A percentile compares a stretch with the other conserved stretches of the same genome.
Evolutionary conservation across 768 basidiomycete species (phyloP).

Genomic region (Russula sp.): DNA sequence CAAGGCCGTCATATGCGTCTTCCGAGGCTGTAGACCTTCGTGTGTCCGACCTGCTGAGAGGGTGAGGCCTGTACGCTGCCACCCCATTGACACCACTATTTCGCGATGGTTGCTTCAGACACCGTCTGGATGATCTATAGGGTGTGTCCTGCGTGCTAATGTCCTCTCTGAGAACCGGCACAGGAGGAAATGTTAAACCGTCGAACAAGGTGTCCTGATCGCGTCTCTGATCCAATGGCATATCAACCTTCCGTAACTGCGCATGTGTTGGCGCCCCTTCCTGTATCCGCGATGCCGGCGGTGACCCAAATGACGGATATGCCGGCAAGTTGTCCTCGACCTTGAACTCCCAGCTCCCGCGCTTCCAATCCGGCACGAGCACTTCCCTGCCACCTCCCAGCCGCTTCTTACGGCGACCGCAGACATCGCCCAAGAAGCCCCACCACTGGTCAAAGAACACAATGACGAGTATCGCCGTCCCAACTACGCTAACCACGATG

Average conservation of each 20-base stretch:
- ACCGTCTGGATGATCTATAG: background rate
- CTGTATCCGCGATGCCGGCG: slow-evolving; percentile 18
- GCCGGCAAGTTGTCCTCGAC: slow-evolving; percentile 26
- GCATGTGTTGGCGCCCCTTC: slow-evolving; percentile 1
- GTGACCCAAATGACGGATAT: slow-evolving; percentile 30
- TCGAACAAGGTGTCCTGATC: background rate
- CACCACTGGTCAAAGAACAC: slow-evolving; percentile 72
- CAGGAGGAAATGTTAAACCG: background rate
- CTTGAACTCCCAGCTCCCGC: slow-evolving; percentile 50
- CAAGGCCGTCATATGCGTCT: slow-evolving; percentile 23
- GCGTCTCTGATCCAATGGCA: background rate
- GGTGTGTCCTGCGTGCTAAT: background rate
- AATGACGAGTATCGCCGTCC: slow-evolving; percentile 46
- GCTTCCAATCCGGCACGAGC: slow-evolving; percentile 60
- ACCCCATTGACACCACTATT: background rate
- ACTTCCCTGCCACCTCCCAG: slow-evolving; percentile 39
- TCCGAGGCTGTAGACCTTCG: slow-evolving; percentile 1
- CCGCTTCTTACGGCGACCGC: slow-evolving; percentile 35
- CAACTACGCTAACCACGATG: slow-evolving; percentile 56
- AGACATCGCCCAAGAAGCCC: slow-evolving; percentile 49
- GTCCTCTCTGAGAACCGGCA: background rate
- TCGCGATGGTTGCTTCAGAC: background rate
- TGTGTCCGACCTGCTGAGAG: slow-evolving; percentile 1
- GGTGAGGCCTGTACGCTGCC: slow-evolving; percentile 1
- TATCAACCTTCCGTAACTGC: background rate